phyloP scores from a whole-genome alignment of 306 rosid species.

The Malus domestica region DNA sequence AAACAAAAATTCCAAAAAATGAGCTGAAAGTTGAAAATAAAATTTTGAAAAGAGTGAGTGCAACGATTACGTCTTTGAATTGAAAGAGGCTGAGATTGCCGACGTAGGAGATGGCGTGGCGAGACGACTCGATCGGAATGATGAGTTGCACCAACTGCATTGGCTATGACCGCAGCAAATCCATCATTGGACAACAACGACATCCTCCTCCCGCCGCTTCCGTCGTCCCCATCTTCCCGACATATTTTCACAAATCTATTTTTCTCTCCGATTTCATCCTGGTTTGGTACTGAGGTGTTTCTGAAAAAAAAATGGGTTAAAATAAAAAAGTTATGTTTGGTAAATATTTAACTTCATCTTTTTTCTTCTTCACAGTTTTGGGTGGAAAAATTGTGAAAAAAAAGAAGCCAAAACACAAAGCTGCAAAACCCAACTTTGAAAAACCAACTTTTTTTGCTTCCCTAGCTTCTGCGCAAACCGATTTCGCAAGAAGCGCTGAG shows the following conservation, averaged over 20 bases:
- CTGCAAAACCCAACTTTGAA: too few species aligned
- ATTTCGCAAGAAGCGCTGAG: too few species aligned
- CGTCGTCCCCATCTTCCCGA: background rate
- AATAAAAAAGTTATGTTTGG: too few species aligned
- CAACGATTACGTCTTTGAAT: conserved; percentile 54
- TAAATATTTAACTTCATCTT: too few species aligned
- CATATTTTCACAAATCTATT: background rate
- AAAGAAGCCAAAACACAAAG: too few species aligned
- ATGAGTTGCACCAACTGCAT: conserved; percentile 83
- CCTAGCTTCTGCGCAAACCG: too few species aligned
- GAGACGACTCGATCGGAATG: conserved; percentile 71
- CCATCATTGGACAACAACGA: conserved; percentile 39
- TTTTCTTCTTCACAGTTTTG: too few species aligned
- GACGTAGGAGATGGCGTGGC: conserved; percentile 50
- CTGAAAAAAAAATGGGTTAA: too few species aligned
- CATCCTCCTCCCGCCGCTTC: background rate
- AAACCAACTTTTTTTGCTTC: too few species aligned
- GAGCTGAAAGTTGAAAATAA: background rate
- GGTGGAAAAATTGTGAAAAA: too few species aligned
- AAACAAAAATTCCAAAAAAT: background rate
- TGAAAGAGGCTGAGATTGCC: conserved; percentile 82
- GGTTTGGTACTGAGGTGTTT: too few species aligned
- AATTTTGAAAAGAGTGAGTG: background rate
- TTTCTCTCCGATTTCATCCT: background rate
- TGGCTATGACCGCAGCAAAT: conserved; percentile 80